Conservation (phyloP, 306 rosid species). For the Lablab purpureus region DNA sequence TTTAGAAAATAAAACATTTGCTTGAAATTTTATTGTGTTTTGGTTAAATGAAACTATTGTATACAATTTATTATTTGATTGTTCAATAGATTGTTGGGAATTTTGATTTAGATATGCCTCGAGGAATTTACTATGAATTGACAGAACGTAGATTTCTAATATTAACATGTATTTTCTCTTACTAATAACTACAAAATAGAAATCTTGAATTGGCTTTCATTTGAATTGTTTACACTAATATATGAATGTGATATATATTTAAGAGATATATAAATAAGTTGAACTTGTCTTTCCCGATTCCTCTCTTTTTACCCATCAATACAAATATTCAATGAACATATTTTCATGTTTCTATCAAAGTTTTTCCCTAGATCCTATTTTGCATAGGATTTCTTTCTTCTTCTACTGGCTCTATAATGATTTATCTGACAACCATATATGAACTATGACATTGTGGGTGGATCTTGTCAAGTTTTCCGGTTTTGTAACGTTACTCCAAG, state of each 20-base stretch:
- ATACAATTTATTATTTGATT: constrained; percentile 17
- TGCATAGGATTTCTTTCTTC: constrained; percentile 12
- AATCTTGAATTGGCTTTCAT: constrained; percentile 15
- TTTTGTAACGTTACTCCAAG: not conserved
- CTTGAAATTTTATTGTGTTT: not conserved
- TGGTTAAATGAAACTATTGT: constrained; percentile 8
- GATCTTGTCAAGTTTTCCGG: not conserved
- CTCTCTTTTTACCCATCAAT: constrained; percentile 2
- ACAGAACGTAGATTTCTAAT: not conserved
- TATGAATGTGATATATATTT: not conserved
- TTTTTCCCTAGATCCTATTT: not conserved
- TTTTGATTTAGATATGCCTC: constrained; percentile 1
- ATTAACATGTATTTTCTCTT: not conserved
- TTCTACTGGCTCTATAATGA: constrained; percentile 4
- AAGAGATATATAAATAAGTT: constrained; percentile 9
- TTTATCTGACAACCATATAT: not conserved
- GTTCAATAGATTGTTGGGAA: constrained; percentile 6
- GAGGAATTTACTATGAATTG: not conserved
- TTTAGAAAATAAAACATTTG: not conserved
- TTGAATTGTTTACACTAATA: not conserved
- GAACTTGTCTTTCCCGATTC: not conserved
- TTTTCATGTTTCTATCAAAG: not conserved
- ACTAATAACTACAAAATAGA: not conserved
- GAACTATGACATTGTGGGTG: not conserved
- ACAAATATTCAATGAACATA: not conserved